phyloP scores from a whole-genome alignment of 2,329 filamentous ascomycete genomes.

The Blastomyces gilchristii region DNA sequence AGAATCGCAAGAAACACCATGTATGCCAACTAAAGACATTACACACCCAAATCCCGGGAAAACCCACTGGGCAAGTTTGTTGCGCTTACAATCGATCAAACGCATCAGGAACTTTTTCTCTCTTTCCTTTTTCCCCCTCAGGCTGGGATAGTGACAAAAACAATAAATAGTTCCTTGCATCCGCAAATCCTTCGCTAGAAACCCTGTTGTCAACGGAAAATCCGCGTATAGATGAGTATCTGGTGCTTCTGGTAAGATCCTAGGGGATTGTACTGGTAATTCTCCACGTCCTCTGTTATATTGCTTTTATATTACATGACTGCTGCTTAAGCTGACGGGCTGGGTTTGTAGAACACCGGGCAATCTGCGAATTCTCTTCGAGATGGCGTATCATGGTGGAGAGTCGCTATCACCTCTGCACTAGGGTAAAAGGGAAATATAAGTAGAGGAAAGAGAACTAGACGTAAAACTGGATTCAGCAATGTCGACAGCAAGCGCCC shows the following conservation, averaged over 20 bases:
- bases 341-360: not conserved
- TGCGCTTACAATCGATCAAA: not conserved
- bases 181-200: not conserved
- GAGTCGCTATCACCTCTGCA: not conserved
- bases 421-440: too few relatives aligned
- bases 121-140: not conserved
- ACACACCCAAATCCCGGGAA: not conserved
- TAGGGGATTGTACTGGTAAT: not conserved
- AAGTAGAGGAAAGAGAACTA: not conserved
- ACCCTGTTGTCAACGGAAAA: not conserved
- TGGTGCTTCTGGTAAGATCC: not conserved
- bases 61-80: not conserved
- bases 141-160: not conserved
- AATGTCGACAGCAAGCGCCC: not conserved
- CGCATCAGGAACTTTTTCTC: not conserved
- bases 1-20: not conserved
- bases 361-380: not conserved
- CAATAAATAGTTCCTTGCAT: not conserved
- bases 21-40: not conserved
- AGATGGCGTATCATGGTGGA: not conserved
- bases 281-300: not conserved
- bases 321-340: not conserved
- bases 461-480: not conserved
- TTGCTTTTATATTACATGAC: not conserved
- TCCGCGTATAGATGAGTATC: not conserved